These are phyloP conservation scores for Saturnispora bothae DNA, from an alignment of 805 yeast species.

Conservation along the genomic window DNA sequence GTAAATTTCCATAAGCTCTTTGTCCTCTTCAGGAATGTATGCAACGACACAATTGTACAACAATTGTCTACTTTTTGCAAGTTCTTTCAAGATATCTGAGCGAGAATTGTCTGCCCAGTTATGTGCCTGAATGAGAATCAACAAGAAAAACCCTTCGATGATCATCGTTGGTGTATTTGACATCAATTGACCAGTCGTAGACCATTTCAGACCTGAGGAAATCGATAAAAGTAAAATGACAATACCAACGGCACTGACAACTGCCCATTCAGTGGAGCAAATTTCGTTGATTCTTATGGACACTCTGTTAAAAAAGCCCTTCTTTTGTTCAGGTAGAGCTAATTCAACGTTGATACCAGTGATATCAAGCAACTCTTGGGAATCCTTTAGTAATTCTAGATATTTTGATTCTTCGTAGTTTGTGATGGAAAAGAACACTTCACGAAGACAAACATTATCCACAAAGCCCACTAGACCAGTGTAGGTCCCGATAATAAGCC, in stretches of 20 bases:
- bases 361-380: slow-evolving; percentile 21
- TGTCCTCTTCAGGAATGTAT: slow-evolving; percentile 2
- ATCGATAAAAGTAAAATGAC: slow-evolving; percentile 24
- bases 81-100: slow-evolving; percentile 7
- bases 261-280: slow-evolving; percentile 26
- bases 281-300: slow-evolving; percentile 17
- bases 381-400: slow-evolving; percentile 22
- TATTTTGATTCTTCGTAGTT: slow-evolving; percentile 16
- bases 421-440: slow-evolving; percentile 25
- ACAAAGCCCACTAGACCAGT: slow-evolving; percentile 33
- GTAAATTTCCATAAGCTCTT: too few species aligned
- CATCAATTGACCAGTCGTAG: slow-evolving; percentile 29
- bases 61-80: slow-evolving; percentile 12
- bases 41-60: slow-evolving; percentile 7
- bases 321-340: slow-evolving; percentile 7
- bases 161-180: slow-evolving; percentile 34
- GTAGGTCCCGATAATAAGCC: slow-evolving; percentile 35
- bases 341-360: slow-evolving; percentile 17
- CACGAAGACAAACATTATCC: slow-evolving; percentile 32
- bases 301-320: slow-evolving; percentile 9
- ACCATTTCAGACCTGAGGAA: slow-evolving; percentile 28
- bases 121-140: slow-evolving; percentile 30
- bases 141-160: slow-evolving; percentile 30
- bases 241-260: slow-evolving; percentile 19
- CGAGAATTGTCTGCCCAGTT: slow-evolving; percentile 16